phyloP scores from a whole-genome alignment of 352 stramenopile species.

The Pythium myriotylum region DNA sequence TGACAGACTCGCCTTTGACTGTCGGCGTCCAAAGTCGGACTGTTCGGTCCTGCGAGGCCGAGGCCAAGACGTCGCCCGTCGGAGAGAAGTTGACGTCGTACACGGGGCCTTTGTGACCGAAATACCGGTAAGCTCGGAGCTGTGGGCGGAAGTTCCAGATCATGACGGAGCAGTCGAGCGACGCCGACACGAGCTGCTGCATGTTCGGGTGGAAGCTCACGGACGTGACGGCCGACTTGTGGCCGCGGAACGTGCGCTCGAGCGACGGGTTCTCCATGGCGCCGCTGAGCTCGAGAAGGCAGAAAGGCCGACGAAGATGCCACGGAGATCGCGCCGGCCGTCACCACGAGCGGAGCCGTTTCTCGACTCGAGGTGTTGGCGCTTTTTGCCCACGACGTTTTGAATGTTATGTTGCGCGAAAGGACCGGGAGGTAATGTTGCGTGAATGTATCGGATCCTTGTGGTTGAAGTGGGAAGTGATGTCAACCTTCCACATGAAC shows the following conservation, averaged over 20 bases:
- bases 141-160: slow-evolving; percentile 92
- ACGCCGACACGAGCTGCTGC: slow-evolving; percentile 86
- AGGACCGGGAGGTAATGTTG: too few relatives aligned
- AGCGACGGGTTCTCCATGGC: slow-evolving; percentile 75
- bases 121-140: slow-evolving; percentile 78
- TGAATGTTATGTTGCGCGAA: too few relatives aligned
- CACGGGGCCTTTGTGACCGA: slow-evolving; percentile 83
- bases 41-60: slow-evolving; percentile 89
- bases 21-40: slow-evolving; percentile 90
- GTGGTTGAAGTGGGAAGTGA: background rate
- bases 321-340: background rate
- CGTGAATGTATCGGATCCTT: too few relatives aligned
- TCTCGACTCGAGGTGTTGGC: background rate
- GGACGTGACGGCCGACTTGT: slow-evolving; percentile 73
- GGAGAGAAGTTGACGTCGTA: slow-evolving; percentile 79
- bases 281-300: background rate
- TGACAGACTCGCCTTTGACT: slow-evolving; percentile 68
- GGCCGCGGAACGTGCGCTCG: slow-evolving; percentile 87
- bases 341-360: too few relatives aligned
- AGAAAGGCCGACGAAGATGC: background rate
- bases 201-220: slow-evolving; percentile 86
- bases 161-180: slow-evolving; percentile 84
- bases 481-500: too few relatives aligned
- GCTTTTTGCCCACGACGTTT: background rate
- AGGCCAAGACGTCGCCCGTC: slow-evolving; percentile 80